Conservation (phyloP, 2,329 filamentous ascomycete genomes). For the Penicillium sp. region DNA sequence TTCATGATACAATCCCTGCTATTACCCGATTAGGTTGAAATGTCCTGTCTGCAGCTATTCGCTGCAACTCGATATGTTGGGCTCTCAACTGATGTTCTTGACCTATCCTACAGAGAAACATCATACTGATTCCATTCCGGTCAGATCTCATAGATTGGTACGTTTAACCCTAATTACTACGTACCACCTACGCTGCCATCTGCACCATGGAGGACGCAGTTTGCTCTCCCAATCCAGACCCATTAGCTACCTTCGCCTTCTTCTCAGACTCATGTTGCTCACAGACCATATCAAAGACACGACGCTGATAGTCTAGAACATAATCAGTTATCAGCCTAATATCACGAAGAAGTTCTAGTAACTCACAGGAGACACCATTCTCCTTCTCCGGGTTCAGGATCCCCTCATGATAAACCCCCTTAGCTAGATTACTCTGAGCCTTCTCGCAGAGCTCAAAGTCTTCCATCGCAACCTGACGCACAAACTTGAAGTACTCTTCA, state of each 20-base stretch:
- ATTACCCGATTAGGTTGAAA: slow-evolving; percentile 27
- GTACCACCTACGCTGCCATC: slow-evolving; percentile 16
- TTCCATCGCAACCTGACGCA: slow-evolving; percentile 54
- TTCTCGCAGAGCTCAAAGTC: slow-evolving; percentile 57
- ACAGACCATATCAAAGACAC: slow-evolving; percentile 46
- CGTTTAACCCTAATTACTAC: neutral
- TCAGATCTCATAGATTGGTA: neutral
- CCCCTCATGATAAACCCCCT: slow-evolving; percentile 53
- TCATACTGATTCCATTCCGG: too few species aligned
- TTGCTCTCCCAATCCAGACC: slow-evolving; percentile 7
- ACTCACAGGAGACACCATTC: slow-evolving; percentile 52
- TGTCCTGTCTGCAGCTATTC: slow-evolving; percentile 17
- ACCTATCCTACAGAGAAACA: too few species aligned
- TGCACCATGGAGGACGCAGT: slow-evolving; percentile 6
- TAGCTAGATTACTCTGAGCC: slow-evolving; percentile 53
- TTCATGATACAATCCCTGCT: neutral
- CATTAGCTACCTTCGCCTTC: slow-evolving; percentile 2
- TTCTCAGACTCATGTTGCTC: slow-evolving; percentile 43
- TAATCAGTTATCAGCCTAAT: slow-evolving; percentile 12
- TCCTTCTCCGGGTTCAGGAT: slow-evolving; percentile 56
- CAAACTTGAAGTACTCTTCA: slow-evolving; percentile 55
- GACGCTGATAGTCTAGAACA: slow-evolving; percentile 44
- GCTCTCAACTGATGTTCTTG: neutral
- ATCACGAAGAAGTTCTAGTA: slow-evolving; percentile 10
- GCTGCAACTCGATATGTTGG: neutral